Conservation (phyloP, 768 basidiomycete species). For the Boletus insuetus region DNA sequence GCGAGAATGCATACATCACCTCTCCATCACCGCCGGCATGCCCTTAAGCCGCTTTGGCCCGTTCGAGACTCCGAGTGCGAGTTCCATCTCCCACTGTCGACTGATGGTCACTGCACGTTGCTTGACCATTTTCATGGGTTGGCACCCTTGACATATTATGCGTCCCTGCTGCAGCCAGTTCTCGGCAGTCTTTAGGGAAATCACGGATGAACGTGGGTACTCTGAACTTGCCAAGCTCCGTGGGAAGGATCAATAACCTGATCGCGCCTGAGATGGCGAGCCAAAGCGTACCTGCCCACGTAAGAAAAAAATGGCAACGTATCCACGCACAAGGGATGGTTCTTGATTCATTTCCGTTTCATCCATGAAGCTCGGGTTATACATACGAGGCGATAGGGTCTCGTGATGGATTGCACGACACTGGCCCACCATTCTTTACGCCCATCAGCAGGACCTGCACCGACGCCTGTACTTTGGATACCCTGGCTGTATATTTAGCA, state of each 20-base stretch:
- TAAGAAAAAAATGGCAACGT: not conserved
- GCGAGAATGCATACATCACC: slow-evolving; percentile 72
- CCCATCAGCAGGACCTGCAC: slow-evolving; percentile 45
- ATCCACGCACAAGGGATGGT: slow-evolving; percentile 74
- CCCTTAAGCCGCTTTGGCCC: slow-evolving; percentile 34
- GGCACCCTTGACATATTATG: slow-evolving; percentile 63
- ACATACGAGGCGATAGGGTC: slow-evolving; percentile 82
- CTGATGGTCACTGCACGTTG: slow-evolving; percentile 78
- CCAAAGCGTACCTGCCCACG: slow-evolving; percentile 67
- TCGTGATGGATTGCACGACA: slow-evolving; percentile 56
- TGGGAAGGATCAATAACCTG: slow-evolving; percentile 79
- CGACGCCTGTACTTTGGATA: slow-evolving; percentile 75
- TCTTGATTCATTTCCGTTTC: slow-evolving; percentile 49
- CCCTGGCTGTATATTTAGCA: slow-evolving; percentile 84
- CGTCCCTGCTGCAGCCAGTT: slow-evolving; percentile 93
- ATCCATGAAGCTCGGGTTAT: slow-evolving; percentile 13
- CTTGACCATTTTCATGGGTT: slow-evolving; percentile 90
- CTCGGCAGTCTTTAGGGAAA: slow-evolving; percentile 87
- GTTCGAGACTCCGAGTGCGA: slow-evolving; percentile 51
- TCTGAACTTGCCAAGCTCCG: slow-evolving; percentile 87
- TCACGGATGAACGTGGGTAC: slow-evolving; percentile 83
- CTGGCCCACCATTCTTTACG: slow-evolving; percentile 85
- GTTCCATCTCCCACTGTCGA: slow-evolving; percentile 68
- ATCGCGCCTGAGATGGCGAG: slow-evolving; percentile 83
- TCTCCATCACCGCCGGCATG: slow-evolving; percentile 45